Evolutionary conservation across 2,329 filamentous ascomycete genomes (phyloP).

Genomic region (Diplodia mutila): DNA sequence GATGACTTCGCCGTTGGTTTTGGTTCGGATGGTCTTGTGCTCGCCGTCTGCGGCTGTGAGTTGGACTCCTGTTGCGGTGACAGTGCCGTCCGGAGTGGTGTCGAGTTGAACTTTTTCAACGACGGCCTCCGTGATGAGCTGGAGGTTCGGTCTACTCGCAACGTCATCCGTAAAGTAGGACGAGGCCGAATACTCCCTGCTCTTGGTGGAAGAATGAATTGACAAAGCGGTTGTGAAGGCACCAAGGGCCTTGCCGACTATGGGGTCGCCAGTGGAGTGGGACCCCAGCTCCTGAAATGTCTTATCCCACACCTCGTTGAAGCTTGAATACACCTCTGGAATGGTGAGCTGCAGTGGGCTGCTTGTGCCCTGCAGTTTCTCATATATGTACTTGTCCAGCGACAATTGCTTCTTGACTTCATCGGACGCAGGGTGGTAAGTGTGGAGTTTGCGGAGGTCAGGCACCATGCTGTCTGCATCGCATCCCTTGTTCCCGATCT

Average conservation of each 20-base stretch:
- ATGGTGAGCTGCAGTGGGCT: too few relatives aligned
- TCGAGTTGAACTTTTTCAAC: constrained; percentile 28
- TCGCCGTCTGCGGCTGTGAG: constrained; percentile 6
- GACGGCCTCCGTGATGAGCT: neutral
- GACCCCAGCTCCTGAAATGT: constrained; percentile 29
- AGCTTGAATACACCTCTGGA: constrained; percentile 26
- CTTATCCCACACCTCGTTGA: constrained; percentile 29
- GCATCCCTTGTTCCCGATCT: too few relatives aligned
- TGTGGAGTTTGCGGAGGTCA: too few relatives aligned
- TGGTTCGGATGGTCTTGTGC: constrained; percentile 29
- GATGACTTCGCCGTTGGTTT: constrained; percentile 30
- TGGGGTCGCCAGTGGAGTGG: constrained; percentile 25
- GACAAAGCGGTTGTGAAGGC: constrained; percentile 25
- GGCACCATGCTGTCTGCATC: too few relatives aligned
- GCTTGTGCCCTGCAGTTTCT: too few relatives aligned
- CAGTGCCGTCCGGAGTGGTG: neutral
- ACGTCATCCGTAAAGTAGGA: constrained; percentile 26
- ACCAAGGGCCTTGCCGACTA: constrained; percentile 27
- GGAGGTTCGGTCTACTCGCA: constrained; percentile 22
- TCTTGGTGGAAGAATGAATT: constrained; percentile 24
- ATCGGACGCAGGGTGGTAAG: too few relatives aligned
- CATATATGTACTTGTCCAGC: too few relatives aligned
- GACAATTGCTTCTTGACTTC: too few relatives aligned
- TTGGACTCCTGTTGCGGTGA: constrained; percentile 16
- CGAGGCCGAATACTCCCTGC: constrained; percentile 27